phyloP scores from a whole-genome alignment of 805 yeast genomes.

The Wickerhamomyces rabaulensis region DNA sequence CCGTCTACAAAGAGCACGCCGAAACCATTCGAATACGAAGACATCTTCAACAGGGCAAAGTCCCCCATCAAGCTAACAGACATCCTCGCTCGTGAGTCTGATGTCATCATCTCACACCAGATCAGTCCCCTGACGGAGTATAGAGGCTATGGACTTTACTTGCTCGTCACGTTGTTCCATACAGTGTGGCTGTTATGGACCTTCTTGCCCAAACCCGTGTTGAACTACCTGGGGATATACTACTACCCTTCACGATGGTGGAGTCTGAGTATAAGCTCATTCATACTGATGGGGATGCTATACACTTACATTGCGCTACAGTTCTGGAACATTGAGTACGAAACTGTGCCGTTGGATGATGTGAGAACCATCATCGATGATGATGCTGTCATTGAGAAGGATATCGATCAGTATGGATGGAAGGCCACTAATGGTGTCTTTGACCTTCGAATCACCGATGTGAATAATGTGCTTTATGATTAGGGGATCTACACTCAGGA shows the following conservation, averaged over 20 bases:
- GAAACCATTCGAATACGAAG: conserved; percentile 7
- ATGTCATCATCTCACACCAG: conserved; percentile 55
- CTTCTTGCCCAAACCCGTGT: conserved; percentile 53
- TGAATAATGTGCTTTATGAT: conserved; percentile 57
- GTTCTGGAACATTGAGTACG: conserved; percentile 69
- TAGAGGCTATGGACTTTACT: conserved; percentile 80
- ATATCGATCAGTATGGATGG: conserved; percentile 37
- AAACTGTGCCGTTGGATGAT: conserved; percentile 55
- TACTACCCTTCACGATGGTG: conserved; percentile 90
- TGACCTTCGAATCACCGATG: conserved; percentile 74
- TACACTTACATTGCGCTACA: conserved; percentile 68
- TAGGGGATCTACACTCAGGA: neutral
- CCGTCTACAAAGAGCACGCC: neutral
- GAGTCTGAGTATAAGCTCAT: conserved; percentile 77
- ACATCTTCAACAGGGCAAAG: neutral
- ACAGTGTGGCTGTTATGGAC: conserved; percentile 69
- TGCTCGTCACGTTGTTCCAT: conserved; percentile 54
- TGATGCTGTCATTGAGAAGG: conserved; percentile 29
- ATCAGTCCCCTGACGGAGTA: conserved; percentile 67
- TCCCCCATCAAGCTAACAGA: conserved; percentile 32
- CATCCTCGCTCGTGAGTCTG: conserved; percentile 57
- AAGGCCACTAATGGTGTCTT: conserved; percentile 76
- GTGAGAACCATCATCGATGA: conserved; percentile 65
- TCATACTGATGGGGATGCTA: conserved; percentile 63
- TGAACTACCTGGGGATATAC: conserved; percentile 49